Evolutionary conservation across 2,329 filamentous ascomycete species (phyloP), one percentile per base, ranked within the genome.

Genomic region (Fusarium incarnatum): DNA sequence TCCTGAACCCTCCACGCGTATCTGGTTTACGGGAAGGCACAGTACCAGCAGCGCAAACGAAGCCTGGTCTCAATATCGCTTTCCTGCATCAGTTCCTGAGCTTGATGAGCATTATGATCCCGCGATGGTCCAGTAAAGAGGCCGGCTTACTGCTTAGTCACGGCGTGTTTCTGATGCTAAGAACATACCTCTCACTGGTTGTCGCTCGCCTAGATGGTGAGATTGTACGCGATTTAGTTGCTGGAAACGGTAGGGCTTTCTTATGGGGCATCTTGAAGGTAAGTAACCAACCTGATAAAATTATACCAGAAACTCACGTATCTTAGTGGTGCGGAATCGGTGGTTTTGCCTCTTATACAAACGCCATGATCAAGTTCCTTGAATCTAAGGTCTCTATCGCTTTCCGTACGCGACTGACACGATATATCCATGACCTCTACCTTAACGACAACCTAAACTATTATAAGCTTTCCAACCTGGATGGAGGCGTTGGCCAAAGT

Each of bases 321-420:
- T 28, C 46, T 67, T 54, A 89, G 85, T 99, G 96, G 96, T 94
- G 94, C 71, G 94, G 95, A 5, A 91, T 99, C 37, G 96, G 96
- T 44, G 93, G 92, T 4, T 90, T 98, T 69, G 95, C 94, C 11
- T 97, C 95, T 1, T 99, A 99, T 77, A 98, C 95, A 53, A 99
- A 99, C 80, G 94, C 95, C 57, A 98, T 97, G 92, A 99, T 99
- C 85, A 98, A 98, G 81, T 99, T 93, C 81, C 87, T 99, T 68
- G 95, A 99, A 81, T 95, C 93, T 53, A 99, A 99, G 83, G 94
- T 99, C 56, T 97, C 95, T 9, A 99, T 99, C 72, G 95, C 97
- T 34, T 99, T 99, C 86, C 91, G 96, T 44, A 99, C 96, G 7
- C 89, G 96, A 13, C 86, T 99, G 16, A 99, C 96, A 3, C 87